phyloP scores from a whole-genome alignment of 1,284 basidiomycete species.

The Microbotryum silenes-acaulis region DNA sequence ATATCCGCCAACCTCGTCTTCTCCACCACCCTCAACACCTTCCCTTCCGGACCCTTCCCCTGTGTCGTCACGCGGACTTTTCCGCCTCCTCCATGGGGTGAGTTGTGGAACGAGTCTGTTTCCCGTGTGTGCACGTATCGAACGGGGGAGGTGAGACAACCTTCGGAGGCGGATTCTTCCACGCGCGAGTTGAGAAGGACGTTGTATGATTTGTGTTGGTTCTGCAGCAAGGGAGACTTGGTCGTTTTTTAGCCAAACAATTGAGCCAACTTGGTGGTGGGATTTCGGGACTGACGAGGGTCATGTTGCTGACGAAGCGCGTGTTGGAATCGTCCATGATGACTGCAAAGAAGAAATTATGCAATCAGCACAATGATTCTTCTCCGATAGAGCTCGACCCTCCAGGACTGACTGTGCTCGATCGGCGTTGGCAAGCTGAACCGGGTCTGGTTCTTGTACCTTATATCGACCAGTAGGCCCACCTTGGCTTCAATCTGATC shows the following conservation, averaged over 20 bases:
- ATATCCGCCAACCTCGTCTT: constrained; percentile 81
- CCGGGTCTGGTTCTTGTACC: constrained; percentile 51
- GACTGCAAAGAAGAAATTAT: constrained; percentile 50
- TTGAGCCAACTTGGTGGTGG: neutral
- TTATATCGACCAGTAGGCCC: constrained; percentile 63
- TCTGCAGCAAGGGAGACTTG: constrained; percentile 44
- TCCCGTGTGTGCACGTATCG: constrained; percentile 70
- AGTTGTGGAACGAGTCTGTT: constrained; percentile 69
- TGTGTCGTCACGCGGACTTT: constrained; percentile 76
- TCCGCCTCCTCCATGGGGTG: constrained; percentile 35
- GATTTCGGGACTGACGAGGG: constrained; percentile 52
- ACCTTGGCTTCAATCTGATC: constrained; percentile 87
- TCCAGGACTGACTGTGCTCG: constrained; percentile 67
- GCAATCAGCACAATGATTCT: constrained; percentile 3
- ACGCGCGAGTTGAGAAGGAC: constrained; percentile 69
- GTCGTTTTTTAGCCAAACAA: neutral
- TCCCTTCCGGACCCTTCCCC: constrained; percentile 60
- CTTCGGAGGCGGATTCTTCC: constrained; percentile 46
- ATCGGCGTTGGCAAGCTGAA: constrained; percentile 62
- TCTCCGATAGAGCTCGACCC: neutral
- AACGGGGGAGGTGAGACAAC: constrained; percentile 53
- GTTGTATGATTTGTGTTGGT: constrained; percentile 81
- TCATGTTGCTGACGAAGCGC: constrained; percentile 87
- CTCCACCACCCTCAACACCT: constrained; percentile 47
- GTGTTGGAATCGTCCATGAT: constrained; percentile 45